Evolutionary conservation across 164 flowering plant species (phyloP).

Genomic region (Tetrastigma voinierianum): DNA sequence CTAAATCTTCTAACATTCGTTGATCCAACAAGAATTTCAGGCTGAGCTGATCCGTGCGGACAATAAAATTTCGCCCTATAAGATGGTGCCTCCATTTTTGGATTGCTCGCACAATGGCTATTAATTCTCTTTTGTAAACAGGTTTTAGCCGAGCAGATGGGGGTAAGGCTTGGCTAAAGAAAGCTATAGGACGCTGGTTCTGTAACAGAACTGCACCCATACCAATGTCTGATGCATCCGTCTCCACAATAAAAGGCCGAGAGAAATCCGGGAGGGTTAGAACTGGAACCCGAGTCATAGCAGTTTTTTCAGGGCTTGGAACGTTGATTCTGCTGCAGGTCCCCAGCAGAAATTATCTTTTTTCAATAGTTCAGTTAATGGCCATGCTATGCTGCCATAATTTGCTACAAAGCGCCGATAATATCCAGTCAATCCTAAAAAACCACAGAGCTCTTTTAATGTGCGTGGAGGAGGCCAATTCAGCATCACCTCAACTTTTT

Average conservation of each 20-base stretch:
- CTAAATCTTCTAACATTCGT: too few species aligned
- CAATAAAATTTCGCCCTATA: too few species aligned
- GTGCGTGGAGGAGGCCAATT: too few species aligned
- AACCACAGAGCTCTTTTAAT: too few species aligned
- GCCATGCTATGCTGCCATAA: background rate
- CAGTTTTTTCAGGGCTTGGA: background rate
- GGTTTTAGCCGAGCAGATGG: too few species aligned
- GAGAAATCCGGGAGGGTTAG: constrained; percentile 4
- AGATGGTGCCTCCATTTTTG: too few species aligned
- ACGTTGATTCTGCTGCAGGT: background rate
- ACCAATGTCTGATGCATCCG: constrained; percentile 4
- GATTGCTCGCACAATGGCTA: background rate
- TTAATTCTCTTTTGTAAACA: background rate
- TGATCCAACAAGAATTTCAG: too few species aligned
- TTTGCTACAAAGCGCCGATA: too few species aligned
- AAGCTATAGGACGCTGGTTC: background rate
- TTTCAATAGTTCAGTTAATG: background rate
- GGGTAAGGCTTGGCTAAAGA: background rate
- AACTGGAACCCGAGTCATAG: background rate
- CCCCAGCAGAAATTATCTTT: constrained; percentile 5
- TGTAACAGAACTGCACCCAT: constrained; percentile 11
- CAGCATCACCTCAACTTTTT: too few species aligned
- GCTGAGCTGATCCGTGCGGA: too few species aligned
- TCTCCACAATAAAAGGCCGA: background rate
- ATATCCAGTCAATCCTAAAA: too few species aligned